These are phyloP conservation scores for Krasilnikovozyma curviuscula DNA, from an alignment of 768 basidiomycete genomes.

Conservation along the genomic window DNA sequence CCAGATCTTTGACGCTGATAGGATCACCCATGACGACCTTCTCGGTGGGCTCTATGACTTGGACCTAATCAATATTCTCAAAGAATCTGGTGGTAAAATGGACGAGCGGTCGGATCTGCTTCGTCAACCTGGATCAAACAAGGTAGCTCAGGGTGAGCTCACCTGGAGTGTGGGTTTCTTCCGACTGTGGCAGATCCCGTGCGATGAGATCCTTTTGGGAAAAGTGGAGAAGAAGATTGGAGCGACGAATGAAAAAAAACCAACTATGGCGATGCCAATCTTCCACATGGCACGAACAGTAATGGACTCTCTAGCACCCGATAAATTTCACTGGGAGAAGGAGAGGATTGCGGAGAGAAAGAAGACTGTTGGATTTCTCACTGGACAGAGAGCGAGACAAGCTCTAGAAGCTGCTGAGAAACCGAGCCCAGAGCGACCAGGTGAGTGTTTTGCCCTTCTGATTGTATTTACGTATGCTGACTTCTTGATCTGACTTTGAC, in stretches of 20 bases:
- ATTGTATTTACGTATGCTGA: neutral
- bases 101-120: neutral
- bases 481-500: neutral
- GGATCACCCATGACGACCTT: neutral
- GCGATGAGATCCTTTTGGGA: constrained; percentile 5
- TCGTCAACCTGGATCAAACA: constrained; percentile 7
- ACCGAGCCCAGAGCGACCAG: constrained; percentile 17
- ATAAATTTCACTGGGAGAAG: constrained; percentile 21
- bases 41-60: constrained; percentile 18
- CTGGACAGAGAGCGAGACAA: constrained; percentile 24
- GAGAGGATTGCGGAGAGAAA: constrained; percentile 19
- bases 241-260: neutral
- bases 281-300: constrained; percentile 6
- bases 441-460: constrained; percentile 10
- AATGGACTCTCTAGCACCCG: constrained; percentile 13
- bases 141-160: constrained; percentile 18
- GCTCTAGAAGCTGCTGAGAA: constrained; percentile 19
- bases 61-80: constrained; percentile 23
- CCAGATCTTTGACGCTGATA: constrained; percentile 8
- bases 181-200: constrained; percentile 20
- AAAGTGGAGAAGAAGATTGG: neutral
- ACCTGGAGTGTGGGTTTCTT: constrained; percentile 23
- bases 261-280: neutral
- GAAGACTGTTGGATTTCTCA: constrained; percentile 24
- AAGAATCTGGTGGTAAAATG: too few relatives aligned